Conservation (phyloP, 140 eudicot species). For the Bidens hawaiensis region DNA sequence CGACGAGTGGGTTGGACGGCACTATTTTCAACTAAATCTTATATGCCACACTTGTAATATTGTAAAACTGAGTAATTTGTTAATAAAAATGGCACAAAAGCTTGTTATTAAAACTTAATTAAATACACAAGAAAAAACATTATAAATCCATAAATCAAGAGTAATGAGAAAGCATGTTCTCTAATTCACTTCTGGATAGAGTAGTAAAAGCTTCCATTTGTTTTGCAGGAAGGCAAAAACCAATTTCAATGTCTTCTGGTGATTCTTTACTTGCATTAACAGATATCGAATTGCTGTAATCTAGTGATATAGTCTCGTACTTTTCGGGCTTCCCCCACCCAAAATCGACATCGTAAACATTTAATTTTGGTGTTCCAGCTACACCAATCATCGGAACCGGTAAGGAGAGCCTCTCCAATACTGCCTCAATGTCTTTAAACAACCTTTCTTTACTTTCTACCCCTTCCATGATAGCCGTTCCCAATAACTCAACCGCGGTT, state of each 20-base stretch:
- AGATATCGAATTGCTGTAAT: slow-evolving; percentile 17
- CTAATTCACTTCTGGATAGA: slow-evolving; percentile 16
- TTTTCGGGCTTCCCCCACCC: slow-evolving; percentile 58
- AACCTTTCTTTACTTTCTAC: slow-evolving; percentile 10
- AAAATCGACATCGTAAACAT: slow-evolving; percentile 35
- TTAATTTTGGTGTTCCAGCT: too few relatives aligned
- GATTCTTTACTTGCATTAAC: slow-evolving; percentile 26
- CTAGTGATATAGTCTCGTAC: slow-evolving; percentile 30
- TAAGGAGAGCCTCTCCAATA: neutral
- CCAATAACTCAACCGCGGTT: slow-evolving; percentile 21
- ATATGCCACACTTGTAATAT: too few relatives aligned
- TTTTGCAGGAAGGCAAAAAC: slow-evolving; percentile 23
- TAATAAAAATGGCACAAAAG: too few relatives aligned
- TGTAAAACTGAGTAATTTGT: too few relatives aligned
- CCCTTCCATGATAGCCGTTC: slow-evolving; percentile 14
- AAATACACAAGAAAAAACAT: neutral
- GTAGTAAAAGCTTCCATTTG: slow-evolving; percentile 27
- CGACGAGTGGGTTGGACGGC: too few relatives aligned
- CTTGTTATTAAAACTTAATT: neutral
- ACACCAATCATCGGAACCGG: too few relatives aligned
- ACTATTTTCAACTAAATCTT: too few relatives aligned
- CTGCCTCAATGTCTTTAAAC: slow-evolving; percentile 9
- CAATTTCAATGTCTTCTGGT: slow-evolving; percentile 25
- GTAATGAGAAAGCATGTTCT: neutral
- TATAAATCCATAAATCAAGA: neutral